These are phyloP conservation scores for Seiridium unicorne DNA, from an alignment of 2,329 filamentous ascomycete genomes.

Conservation along the genomic window DNA sequence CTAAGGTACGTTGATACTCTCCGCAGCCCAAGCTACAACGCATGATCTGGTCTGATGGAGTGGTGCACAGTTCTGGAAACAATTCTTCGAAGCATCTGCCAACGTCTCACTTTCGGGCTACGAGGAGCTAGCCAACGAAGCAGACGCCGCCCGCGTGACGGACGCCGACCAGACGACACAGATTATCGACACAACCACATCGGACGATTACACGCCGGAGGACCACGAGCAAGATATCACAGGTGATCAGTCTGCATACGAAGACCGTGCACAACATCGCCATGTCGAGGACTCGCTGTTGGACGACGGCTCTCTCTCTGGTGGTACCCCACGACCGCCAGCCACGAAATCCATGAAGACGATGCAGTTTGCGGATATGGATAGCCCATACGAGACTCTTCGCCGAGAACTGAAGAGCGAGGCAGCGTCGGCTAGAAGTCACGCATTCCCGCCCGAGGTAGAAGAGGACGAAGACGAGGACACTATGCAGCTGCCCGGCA, in stretches of 20 bases:
- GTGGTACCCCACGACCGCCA: constrained; percentile 66
- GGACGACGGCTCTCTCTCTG: constrained; percentile 60
- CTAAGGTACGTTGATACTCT: constrained; percentile 61
- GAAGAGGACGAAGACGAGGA: constrained; percentile 33
- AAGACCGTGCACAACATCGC: constrained; percentile 27
- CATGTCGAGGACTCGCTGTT: constrained; percentile 64
- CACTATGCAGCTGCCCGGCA: constrained; percentile 41
- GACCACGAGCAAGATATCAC: constrained; percentile 29
- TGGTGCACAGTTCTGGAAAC: constrained; percentile 84
- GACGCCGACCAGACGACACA: constrained; percentile 47
- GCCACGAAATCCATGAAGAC: constrained; percentile 45
- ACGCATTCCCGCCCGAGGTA: constrained; percentile 20
- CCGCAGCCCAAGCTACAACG: neutral
- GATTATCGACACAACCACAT: constrained; percentile 54
- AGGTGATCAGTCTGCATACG: constrained; percentile 32
- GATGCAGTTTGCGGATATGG: constrained; percentile 58
- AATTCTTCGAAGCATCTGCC: constrained; percentile 98
- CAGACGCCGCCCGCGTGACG: constrained; percentile 43
- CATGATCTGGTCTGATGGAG: neutral
- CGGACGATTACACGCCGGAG: constrained; percentile 29
- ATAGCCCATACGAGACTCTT: constrained; percentile 75
- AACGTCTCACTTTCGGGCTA: constrained; percentile 96
- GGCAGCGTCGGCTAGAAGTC: constrained; percentile 14
- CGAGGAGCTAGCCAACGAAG: constrained; percentile 71
- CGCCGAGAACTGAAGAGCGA: constrained; percentile 62